Evolutionary conservation across 2,329 filamentous ascomycete species (phyloP).

Genomic region (Ophiocordyceps robertsii): DNA sequence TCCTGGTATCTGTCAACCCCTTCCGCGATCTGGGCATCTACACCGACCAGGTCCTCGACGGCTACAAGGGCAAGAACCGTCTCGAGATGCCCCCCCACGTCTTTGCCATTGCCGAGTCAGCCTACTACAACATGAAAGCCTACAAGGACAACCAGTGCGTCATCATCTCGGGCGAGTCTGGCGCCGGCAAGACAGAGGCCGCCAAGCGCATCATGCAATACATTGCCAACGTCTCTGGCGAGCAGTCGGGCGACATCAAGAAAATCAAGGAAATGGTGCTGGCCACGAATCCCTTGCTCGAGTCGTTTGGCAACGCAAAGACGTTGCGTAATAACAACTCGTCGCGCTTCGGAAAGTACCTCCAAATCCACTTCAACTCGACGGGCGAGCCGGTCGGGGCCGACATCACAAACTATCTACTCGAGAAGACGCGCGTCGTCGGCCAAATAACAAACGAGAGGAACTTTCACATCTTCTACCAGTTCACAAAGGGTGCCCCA

Average conservation of each 20-base stretch:
- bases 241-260: constrained; percentile 73
- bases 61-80: constrained; percentile 93
- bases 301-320: constrained; percentile 98
- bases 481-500: constrained; percentile 93
- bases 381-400: constrained; percentile 88
- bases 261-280: constrained; percentile 99
- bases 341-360: constrained; percentile 93
- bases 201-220: constrained; percentile 99
- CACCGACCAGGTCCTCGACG: constrained; percentile 83
- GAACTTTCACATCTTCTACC: constrained; percentile 99
- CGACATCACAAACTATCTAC: constrained; percentile 94
- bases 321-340: constrained; percentile 98
- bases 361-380: constrained; percentile 90
- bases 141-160: constrained; percentile 99
- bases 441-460: constrained; percentile 91
- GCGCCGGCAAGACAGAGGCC: constrained; percentile 95
- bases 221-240: constrained; percentile 91
- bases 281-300: constrained; percentile 90
- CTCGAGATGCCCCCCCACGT: constrained; percentile 92
- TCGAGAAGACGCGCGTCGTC: constrained; percentile 91
- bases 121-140: constrained; percentile 99
- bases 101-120: constrained; percentile 88
- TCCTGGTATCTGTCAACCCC: constrained; percentile 96
- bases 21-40: constrained; percentile 97
- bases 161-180: constrained; percentile 97